Evolutionary conservation across 225 moss, liverwort and hornwort species (phyloP), one percentile per base, ranked within the genome.

Genomic region (Takakia lepidozioides): DNA sequence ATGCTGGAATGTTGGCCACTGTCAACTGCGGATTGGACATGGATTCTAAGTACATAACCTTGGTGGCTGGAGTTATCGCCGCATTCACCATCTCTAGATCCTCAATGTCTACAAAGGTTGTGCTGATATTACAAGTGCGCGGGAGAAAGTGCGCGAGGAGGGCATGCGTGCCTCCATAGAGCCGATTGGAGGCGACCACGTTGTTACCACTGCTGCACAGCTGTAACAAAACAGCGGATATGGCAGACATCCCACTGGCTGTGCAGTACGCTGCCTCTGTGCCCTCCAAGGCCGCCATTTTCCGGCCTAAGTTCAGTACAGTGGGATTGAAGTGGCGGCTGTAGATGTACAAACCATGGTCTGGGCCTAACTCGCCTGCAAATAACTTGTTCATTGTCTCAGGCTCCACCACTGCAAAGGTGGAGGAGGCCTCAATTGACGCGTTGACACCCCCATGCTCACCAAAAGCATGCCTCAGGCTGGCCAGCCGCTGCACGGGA

Each of bases 211-310:
- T 88, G 57, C 85, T 83, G 73, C 88, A 93, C 13, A 93, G 86
- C 53, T 93, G 85, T 10, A 86, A 74, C 45, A 93, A 64, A 17
- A 88, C 80, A 27, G 70, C 81, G 10, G 71, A 24, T 27, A 86
- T 88, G 47, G 93, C 88, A 17, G 88, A 80, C 93, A 93, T 88
- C 28, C 93, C 93, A 48, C 88, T 88, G 3, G 86, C 81, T 5
- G 85, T 88, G 70, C 93, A 93, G 52, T 93, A 88, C 10, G 93
- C 88, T 30, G 88, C 88, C 32, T 93, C 88, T 0, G 88, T 93
- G 19, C 78, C 83, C 73, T 93, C 92, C 56, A 88, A 37, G 8
- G 81, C 85, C 2, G 92, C 92, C 78, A 93, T 85, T 67, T 88
- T 82, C 57, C 85, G 76, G 19, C 88, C 80, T 54, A 88, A 36